Percentiles rank a stretch among this genome's conserved stretches.
Conservation (phyloP, 164 flowering plant genomes). For the Euptelea pleiosperma region DNA sequence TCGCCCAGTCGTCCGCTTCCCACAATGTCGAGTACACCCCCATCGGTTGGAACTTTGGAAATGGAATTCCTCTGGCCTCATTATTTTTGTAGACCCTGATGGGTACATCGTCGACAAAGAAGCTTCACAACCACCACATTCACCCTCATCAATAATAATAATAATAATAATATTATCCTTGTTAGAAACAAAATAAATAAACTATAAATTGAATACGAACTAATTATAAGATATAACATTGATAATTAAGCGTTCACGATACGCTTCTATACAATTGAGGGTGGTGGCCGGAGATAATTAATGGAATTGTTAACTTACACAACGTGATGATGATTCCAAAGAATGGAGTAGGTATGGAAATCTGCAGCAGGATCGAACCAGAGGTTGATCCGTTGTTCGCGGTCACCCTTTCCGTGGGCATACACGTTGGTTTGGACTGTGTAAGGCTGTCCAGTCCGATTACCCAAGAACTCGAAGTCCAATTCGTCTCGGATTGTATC, state of each 20-base stretch:
- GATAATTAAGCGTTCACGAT: no score
- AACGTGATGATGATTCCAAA: conserved; percentile 43
- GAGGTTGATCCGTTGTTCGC: conserved; percentile 53
- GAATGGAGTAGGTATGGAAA: conserved; percentile 44
- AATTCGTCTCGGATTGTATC: conserved; percentile 43
- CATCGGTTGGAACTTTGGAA: conserved; percentile 49
- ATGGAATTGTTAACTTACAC: conserved; percentile 47
- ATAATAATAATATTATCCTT: background rate
- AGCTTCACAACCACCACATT: conserved; percentile 26
- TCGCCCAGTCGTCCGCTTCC: conserved; percentile 70
- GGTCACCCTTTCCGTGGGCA: conserved; percentile 50
- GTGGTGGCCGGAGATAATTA: no score
- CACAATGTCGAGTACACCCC: conserved; percentile 51
- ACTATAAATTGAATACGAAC: no score
- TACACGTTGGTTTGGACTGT: conserved; percentile 60
- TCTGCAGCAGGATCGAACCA: conserved; percentile 62
- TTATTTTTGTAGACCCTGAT: conserved; percentile 59
- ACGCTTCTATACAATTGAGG: no score
- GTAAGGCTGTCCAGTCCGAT: conserved; percentile 47
- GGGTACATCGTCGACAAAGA: conserved; percentile 48
- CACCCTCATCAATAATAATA: background rate
- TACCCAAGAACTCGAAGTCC: conserved; percentile 64
- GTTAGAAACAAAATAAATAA: no score
- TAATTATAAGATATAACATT: no score
- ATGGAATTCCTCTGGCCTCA: conserved; percentile 40